Evolutionary conservation across 1,284 basidiomycete species (phyloP).

Genomic region (Apiotrichum brassicae): DNA sequence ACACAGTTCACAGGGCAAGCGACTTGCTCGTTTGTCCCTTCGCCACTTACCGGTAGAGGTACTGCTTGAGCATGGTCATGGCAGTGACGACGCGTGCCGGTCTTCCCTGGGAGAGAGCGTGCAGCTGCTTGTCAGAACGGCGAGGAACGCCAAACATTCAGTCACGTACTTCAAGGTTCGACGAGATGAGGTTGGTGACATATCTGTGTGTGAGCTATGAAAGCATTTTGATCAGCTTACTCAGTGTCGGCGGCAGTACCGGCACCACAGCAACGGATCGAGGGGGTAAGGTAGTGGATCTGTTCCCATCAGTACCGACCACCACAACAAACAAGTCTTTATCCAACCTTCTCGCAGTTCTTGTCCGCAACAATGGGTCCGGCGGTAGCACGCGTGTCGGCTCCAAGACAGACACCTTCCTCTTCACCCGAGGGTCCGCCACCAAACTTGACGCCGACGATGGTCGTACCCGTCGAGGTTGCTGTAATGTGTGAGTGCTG

Average conservation of each 20-base stretch:
- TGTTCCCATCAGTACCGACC: slow-evolving; percentile 38
- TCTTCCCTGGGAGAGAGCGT: slow-evolving; percentile 73
- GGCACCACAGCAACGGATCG: slow-evolving; percentile 95
- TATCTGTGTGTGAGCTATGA: slow-evolving; percentile 49
- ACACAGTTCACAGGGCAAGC: no score
- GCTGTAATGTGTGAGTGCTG: slow-evolving; percentile 54
- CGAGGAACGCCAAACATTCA: no score
- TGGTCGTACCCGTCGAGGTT: slow-evolving; percentile 94
- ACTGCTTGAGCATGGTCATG: slow-evolving; percentile 96
- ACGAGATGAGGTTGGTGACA: slow-evolving; percentile 84
- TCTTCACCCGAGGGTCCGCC: slow-evolving; percentile 52
- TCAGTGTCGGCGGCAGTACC: slow-evolving; percentile 98
- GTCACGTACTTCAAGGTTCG: slow-evolving; percentile 65
- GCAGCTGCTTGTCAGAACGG: slow-evolving; percentile 51
- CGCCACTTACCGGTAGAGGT: slow-evolving; percentile 61
- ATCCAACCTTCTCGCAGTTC: slow-evolving; percentile 93
- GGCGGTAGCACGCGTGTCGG: slow-evolving; percentile 92
- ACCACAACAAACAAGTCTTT: no score
- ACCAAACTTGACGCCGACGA: slow-evolving; percentile 81
- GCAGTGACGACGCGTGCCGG: slow-evolving; percentile 89
- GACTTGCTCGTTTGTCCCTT: no score
- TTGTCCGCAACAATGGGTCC: slow-evolving; percentile 97
- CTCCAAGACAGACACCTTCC: slow-evolving; percentile 90
- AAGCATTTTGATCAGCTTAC: slow-evolving; percentile 20
- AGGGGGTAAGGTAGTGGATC: slow-evolving; percentile 95